Evolutionary conservation across 306 rosid genomes (phyloP), one percentile per base, ranked within the genome.

Genomic region (Vigna radiata): DNA sequence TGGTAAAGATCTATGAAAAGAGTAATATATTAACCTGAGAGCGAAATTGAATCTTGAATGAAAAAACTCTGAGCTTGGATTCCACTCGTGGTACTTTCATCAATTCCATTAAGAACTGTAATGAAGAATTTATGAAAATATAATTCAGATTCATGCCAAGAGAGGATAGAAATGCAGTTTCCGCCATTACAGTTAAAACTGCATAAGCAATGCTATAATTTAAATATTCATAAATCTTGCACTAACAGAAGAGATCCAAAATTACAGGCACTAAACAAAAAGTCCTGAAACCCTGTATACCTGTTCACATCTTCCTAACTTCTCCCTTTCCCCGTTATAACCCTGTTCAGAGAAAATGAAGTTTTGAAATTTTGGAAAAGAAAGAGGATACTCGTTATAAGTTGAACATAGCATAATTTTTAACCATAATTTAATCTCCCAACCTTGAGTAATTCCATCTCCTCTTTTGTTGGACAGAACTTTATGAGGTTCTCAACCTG

Each of bases 261-360:
- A 70, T 25, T 29, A 36, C 12, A 67, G 16, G 69, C 48, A 31
- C 77, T 55, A 54, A 43, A 16, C 48, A n/a, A 59, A 72, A 72
- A 77, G 68, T 7, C 8, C 61, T 49, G 53, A 77, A 70, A 79
- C 58, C 41, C 43, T 80, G 50, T 65, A 36, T 77, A 94, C 98
- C 98, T 94, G 97, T 88, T 94, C 98, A 60, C 97, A 94, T 87
- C 87, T 91, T 78, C 98, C 98, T 56, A 92, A 79, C 85, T 89
- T 94, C 82, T 90, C 93, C 86, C 84, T 92, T 55, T 91, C 97
- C 79, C 97, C 98, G 8, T 81, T 80, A 63, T 90, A 92, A 56
- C 90, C 92, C 98, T 94, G 84, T 94, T 71, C 81, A 68, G 56
- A 69, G 79, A 69, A 73, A 52, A 77, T 68, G 80, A 19, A 61